Evolutionary conservation across 306 rosid genomes (phyloP).

Genomic region (Luffa aegyptiaca): DNA sequence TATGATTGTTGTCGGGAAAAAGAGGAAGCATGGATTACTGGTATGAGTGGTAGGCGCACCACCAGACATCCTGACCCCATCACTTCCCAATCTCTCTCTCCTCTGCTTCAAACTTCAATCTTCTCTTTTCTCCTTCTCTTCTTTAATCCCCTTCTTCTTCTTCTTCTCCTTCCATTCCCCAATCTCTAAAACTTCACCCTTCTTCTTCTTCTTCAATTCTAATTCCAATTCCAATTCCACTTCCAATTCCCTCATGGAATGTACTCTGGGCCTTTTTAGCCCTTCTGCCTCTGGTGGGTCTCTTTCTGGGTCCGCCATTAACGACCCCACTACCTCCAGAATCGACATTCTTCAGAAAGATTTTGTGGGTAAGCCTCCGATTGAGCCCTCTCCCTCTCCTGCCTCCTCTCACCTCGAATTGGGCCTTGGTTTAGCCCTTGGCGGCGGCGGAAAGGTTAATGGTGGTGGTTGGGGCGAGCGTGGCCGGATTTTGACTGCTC

Average conservation of each 20-base stretch:
- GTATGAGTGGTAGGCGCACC: slow-evolving; percentile 35
- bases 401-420: slow-evolving; percentile 43
- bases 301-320: slow-evolving; percentile 28
- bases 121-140: background rate
- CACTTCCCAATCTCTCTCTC: slow-evolving; percentile 32
- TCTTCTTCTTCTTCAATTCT: background rate
- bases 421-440: slow-evolving; percentile 33
- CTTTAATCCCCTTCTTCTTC: background rate
- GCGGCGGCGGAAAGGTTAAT: slow-evolving; percentile 24
- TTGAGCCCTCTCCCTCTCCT: slow-evolving; percentile 25
- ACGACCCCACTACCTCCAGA: slow-evolving; percentile 23
- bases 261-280: slow-evolving; percentile 28
- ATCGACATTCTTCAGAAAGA: slow-evolving; percentile 28
- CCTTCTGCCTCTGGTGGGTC: slow-evolving; percentile 19
- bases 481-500: slow-evolving; percentile 57
- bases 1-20: slow-evolving; percentile 24
- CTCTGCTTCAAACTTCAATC: slow-evolving; percentile 7
- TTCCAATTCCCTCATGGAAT: slow-evolving; percentile 19
- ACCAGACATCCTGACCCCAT: slow-evolving; percentile 50
- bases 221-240: no score
- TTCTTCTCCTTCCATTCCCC: background rate
- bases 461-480: slow-evolving; percentile 33
- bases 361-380: slow-evolving; percentile 15
- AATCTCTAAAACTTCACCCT: background rate
- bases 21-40: slow-evolving; percentile 2